phyloP scores from a whole-genome alignment of 2,329 filamentous ascomycete genomes.

The Fusarium cyanostomum region DNA sequence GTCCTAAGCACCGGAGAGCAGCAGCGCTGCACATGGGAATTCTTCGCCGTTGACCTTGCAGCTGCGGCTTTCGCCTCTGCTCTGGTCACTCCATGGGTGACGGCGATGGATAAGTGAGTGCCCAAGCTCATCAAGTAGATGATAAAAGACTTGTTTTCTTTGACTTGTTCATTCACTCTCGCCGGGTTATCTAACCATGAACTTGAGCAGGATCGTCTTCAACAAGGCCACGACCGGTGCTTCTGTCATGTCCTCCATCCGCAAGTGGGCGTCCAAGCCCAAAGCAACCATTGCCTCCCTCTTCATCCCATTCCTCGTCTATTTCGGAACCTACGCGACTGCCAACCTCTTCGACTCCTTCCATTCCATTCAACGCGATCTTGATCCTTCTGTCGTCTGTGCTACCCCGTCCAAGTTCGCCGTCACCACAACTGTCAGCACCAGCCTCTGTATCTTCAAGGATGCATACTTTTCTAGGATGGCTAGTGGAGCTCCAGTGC shows the following conservation, averaged over 20 bases:
- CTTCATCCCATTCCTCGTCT: slow-evolving; percentile 40
- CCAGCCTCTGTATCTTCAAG: slow-evolving; percentile 36
- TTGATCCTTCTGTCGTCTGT: slow-evolving; percentile 31
- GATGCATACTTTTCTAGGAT: slow-evolving; percentile 38
- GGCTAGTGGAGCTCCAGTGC: slow-evolving; percentile 27
- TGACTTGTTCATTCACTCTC: background rate
- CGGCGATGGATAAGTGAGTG: slow-evolving; percentile 41
- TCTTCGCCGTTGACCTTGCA: slow-evolving; percentile 37
- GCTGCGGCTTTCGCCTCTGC: slow-evolving; percentile 39
- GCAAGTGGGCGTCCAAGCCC: slow-evolving; percentile 36
- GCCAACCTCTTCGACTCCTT: slow-evolving; percentile 41
- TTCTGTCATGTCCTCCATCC: slow-evolving; percentile 34
- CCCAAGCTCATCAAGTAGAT: background rate
- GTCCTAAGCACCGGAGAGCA: slow-evolving; percentile 37
- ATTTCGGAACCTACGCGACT: slow-evolving; percentile 42
- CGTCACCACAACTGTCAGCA: slow-evolving; percentile 37
- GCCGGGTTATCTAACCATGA: slow-evolving; percentile 3
- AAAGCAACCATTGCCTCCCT: slow-evolving; percentile 33
- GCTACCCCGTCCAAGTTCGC: slow-evolving; percentile 37
- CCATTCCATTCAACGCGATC: slow-evolving; percentile 29
- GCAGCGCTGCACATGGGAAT: slow-evolving; percentile 38
- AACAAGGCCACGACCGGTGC: slow-evolving; percentile 37
- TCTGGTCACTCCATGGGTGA: slow-evolving; percentile 41
- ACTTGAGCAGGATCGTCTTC: slow-evolving; percentile 26
- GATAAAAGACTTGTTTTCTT: background rate